These are phyloP conservation scores for Seiridium cupressi DNA, from an alignment of 2,329 filamentous ascomycete species.

Conservation along the genomic window DNA sequence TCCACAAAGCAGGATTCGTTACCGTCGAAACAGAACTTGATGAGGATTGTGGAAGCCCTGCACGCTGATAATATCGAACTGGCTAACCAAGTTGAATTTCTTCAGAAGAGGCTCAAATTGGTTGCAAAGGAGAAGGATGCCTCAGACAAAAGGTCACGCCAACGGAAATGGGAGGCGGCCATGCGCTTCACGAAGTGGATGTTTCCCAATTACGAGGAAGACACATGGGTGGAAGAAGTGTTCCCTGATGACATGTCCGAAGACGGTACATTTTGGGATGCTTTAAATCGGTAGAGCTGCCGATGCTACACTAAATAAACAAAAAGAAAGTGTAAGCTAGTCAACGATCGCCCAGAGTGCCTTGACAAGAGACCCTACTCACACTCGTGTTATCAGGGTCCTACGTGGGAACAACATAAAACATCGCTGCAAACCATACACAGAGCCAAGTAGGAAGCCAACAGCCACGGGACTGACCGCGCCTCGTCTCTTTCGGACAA, in stretches of 20 bases:
- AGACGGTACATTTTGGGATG: not conserved
- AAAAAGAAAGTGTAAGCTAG: not conserved
- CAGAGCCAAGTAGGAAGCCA: too few species aligned
- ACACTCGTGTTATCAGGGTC: too few species aligned
- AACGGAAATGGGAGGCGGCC: not conserved
- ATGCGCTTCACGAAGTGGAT: not conserved
- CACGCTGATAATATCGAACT: not conserved
- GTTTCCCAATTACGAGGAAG: not conserved
- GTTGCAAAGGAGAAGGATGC: not conserved
- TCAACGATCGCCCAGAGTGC: not conserved
- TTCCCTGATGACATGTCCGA: not conserved
- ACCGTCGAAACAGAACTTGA: not conserved
- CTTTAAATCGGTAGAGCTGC: not conserved
- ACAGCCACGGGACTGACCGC: too few species aligned
- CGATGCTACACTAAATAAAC: not conserved
- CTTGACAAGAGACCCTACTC: not conserved
- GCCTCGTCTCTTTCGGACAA: too few species aligned
- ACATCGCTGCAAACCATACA: too few species aligned
- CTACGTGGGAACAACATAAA: too few species aligned
- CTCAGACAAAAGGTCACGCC: not conserved
- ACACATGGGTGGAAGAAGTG: not conserved
- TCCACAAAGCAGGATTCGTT: not conserved
- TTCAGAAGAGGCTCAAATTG: not conserved
- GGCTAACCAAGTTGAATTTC: not conserved
- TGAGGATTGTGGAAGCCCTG: not conserved